Base-by-base conservation (phyloP, 2,329 filamentous ascomycete species). In the Sporothrix sp. region DNA sequence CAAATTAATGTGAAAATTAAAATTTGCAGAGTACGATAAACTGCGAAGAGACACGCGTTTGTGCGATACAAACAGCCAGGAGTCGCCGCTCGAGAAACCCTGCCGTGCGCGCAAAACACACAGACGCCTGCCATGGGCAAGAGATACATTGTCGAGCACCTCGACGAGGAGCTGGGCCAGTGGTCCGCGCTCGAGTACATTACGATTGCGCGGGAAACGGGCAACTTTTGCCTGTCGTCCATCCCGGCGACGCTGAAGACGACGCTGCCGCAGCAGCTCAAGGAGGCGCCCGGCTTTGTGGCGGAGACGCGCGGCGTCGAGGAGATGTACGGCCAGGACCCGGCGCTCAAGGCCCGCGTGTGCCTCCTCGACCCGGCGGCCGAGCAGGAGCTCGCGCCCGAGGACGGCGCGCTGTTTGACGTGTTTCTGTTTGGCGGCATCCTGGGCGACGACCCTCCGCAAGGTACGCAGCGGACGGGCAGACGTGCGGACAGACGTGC, bases 391-490 rank as follows among this genome's bases (percentile, higher is more conserved):
- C 68, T 98, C 60, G 79, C 45, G 43, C 93, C 93, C 0, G 82
- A 85, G 52, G 93, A 98, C 68, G 87, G 81, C 20, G 79, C 86
- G 30, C 70, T 66, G 2, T 98, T 98, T 67, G 87, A 95, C 61
- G 84, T 87, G 9, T 98, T 97, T 64, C 70, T 98, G 40, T 98
- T 98, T 69, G 93, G 93, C 40, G 93, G 93, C 13, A 98, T 98
- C 61, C 71, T 98, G 56, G 93, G 91, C 52, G 91, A 97, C 71
- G 88, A 97, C 64, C 91, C 91, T 54, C 91, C 91, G 43, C 74
- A 91, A 78, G 88, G 89, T 93, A n/a, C n/a, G n/a, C n/a, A n/a
- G n/a, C n/a, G n/a, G n/a, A n/a, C n/a, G n/a, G n/a, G n/a, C n/a
- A n/a, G n/a, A n/a, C n/a, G n/a, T n/a, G n/a, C n/a, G n/a, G n/a